phyloP scores from a whole-genome alignment of 768 basidiomycete genomes.

The Lactarius sp. region DNA sequence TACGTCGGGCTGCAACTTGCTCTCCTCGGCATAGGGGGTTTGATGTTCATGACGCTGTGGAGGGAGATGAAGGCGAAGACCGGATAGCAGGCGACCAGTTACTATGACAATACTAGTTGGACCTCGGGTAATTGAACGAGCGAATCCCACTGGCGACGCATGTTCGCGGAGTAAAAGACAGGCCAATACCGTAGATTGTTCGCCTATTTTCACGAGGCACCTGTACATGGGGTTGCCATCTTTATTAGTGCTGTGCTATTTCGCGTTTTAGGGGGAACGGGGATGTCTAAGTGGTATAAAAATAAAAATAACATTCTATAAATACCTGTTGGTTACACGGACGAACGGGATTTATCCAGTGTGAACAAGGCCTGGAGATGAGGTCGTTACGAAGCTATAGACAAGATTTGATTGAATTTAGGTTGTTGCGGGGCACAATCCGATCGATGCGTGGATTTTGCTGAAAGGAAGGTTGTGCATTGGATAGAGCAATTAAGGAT shows the following conservation, averaged over 20 bases:
- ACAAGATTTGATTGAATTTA: not conserved
- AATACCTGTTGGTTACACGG: not conserved
- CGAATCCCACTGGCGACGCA: not conserved
- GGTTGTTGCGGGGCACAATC: not conserved
- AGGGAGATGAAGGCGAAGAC: constrained; percentile 59
- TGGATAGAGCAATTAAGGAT: not conserved
- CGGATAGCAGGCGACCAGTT: constrained; percentile 36
- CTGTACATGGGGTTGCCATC: not conserved
- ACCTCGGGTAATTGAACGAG: not conserved
- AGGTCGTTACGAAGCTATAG: not conserved
- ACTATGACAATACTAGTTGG: not conserved
- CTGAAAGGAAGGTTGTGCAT: not conserved
- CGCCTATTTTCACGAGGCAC: not conserved
- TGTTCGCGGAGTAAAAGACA: not conserved
- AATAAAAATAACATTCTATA: too few relatives aligned
- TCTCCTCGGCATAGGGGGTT: constrained; percentile 51
- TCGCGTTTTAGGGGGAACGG: not conserved
- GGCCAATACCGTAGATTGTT: too few relatives aligned
- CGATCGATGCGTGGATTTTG: not conserved
- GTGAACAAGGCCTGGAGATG: not conserved
- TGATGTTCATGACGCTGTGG: constrained; percentile 56
- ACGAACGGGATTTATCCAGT: not conserved
- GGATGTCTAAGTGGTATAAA: not conserved
- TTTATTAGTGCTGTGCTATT: not conserved
- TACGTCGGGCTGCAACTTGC: constrained; percentile 58